A percentile compares a stretch with the other conserved stretches of the same genome.
Conservation (phyloP, 441 rosid species). For the Erodium texanum region DNA sequence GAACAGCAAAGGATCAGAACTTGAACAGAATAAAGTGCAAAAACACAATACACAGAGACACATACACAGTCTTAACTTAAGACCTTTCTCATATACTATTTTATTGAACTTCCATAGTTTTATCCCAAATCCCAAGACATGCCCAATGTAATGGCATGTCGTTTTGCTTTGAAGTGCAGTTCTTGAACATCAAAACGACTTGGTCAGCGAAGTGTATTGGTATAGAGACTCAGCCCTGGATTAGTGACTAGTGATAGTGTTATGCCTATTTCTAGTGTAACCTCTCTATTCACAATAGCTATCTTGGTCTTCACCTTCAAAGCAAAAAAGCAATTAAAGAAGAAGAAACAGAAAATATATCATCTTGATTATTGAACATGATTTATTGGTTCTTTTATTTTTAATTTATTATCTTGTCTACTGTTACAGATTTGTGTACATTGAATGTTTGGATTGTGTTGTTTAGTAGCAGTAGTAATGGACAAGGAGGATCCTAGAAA, state of each 20-base stretch:
- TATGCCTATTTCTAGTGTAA: conserved; percentile 7
- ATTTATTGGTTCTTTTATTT: no score
- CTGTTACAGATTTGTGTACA: no score
- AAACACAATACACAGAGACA: background rate
- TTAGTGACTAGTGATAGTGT: background rate
- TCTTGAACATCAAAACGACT: conserved; percentile 25
- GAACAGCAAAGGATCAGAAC: conserved; percentile 52
- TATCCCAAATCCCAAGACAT: conserved; percentile 23
- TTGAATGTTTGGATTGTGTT: no score
- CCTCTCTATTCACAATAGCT: background rate
- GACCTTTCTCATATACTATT: background rate
- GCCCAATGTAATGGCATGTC: conserved; percentile 26
- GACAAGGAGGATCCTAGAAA: no score
- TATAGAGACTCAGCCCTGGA: background rate
- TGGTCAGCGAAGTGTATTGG: conserved; percentile 19
- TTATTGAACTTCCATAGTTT: background rate
- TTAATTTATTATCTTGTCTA: no score
- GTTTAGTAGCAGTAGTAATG: no score
- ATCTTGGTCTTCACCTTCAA: conserved; percentile 39
- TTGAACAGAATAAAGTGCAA: conserved; percentile 67
- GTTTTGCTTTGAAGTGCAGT: conserved; percentile 11
- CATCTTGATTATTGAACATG: no score
- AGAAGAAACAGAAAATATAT: background rate
- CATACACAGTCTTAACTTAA: background rate
- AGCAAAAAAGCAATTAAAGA: conserved; percentile 20